Conservation (phyloP, 2,329 filamentous ascomycete genomes). For the Colletotrichum cuscutae region DNA sequence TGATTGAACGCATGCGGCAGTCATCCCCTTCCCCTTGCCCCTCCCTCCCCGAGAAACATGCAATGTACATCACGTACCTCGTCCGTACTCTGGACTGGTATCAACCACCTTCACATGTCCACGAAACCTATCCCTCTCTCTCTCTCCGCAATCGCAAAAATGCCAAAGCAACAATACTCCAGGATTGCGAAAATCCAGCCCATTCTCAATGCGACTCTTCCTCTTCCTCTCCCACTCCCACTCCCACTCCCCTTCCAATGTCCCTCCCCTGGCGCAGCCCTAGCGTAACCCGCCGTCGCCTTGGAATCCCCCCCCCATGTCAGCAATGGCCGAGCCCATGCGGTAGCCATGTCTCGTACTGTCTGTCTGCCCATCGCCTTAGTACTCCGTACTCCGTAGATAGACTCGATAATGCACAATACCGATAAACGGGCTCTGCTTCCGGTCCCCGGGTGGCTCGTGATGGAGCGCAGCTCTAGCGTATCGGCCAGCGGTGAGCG, state of each 20-base stretch:
- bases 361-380: neutral
- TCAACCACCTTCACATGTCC: conserved; percentile 25
- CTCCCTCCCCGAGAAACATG: neutral
- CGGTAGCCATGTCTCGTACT: neutral
- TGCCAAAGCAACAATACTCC: neutral
- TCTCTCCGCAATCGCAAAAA: too few relatives aligned
- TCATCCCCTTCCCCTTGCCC: neutral
- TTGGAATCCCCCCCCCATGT: neutral
- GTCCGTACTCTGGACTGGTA: neutral
- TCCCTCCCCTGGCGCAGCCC: neutral
- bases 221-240: neutral
- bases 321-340: conserved; percentile 1
- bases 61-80: too few relatives aligned
- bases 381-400: too few relatives aligned
- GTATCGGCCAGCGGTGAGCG: conserved; percentile 16
- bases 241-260: too few relatives aligned
- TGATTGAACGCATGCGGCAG: neutral
- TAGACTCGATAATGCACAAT: neutral
- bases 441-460: neutral
- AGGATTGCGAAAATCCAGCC: neutral
- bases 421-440: neutral
- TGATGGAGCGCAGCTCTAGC: neutral
- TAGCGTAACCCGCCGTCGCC: neutral
- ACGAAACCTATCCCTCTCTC: neutral
- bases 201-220: neutral